Conservation (phyloP, 345 rosid species). For the Psidium guajava region DNA sequence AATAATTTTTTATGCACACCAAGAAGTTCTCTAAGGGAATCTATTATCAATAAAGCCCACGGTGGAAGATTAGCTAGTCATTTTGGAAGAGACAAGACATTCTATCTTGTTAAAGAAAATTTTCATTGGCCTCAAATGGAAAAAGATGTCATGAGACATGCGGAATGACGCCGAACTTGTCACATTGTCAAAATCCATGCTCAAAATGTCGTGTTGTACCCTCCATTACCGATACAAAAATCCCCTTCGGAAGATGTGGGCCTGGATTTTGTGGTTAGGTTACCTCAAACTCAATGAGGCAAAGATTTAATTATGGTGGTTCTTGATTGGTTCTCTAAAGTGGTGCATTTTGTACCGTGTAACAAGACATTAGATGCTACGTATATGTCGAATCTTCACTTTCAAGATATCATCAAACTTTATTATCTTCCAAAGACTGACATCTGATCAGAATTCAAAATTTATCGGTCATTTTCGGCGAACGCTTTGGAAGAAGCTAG, state of each 20-base stretch:
- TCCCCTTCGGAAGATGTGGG: background rate
- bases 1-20: too few relatives aligned
- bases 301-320: background rate
- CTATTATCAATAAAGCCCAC: too few relatives aligned
- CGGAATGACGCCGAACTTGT: background rate
- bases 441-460: background rate
- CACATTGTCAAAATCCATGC: background rate
- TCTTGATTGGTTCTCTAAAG: background rate
- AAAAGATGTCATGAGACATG: background rate
- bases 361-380: background rate
- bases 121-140: background rate
- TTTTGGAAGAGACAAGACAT: background rate
- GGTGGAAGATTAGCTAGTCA: background rate
- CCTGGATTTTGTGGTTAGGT: background rate
- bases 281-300: background rate
- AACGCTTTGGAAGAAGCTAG: background rate
- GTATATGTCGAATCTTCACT: background rate
- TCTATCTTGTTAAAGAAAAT: background rate
- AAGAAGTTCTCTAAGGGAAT: too few relatives aligned
- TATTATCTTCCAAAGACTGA: background rate
- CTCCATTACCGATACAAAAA: background rate
- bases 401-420: background rate
- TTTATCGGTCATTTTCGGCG: background rate
- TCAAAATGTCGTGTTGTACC: background rate
- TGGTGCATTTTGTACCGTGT: background rate